A percentile compares a stretch with the other conserved stretches of the same genome.
Conservation (phyloP, 2,329 filamentous ascomycete species). For the Magnaporthiopsis incrustans region DNA sequence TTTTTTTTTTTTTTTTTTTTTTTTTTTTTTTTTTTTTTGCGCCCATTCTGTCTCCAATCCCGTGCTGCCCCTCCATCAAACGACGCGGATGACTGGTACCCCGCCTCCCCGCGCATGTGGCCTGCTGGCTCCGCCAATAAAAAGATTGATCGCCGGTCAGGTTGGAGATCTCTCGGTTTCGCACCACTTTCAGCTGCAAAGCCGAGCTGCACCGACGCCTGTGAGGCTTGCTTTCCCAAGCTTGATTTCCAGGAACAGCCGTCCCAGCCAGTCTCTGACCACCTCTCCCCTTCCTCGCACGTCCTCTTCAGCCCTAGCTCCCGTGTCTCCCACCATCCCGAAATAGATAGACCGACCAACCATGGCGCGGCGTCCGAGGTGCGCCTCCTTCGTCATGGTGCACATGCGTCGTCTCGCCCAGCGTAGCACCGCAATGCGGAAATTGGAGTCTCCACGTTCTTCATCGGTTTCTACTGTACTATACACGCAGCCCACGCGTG, state of each 20-base stretch:
- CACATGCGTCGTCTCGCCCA: neutral
- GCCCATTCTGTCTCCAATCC: neutral
- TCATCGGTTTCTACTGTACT: no score
- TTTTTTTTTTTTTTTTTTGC: no score
- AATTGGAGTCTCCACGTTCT: neutral
- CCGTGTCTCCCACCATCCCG: neutral
- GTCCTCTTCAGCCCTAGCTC: neutral
- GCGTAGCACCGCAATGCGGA: neutral
- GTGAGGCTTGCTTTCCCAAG: neutral
- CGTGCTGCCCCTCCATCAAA: neutral
- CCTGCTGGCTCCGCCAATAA: neutral
- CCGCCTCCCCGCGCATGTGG: no score
- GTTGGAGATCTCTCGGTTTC: neutral
- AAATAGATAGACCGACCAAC: neutral
- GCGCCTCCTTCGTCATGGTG: conserved; percentile 1
- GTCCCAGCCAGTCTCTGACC: neutral
- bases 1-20: no score
- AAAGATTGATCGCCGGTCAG: neutral
- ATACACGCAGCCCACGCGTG: no score
- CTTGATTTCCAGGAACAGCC: neutral
- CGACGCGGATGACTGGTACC: neutral
- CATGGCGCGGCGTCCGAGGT: neutral
- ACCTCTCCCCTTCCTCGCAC: neutral
- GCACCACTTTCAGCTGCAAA: neutral
- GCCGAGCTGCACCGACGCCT: neutral